phyloP scores from a whole-genome alignment of 2,329 filamentous ascomycete species.

The Trichoderma sp. region DNA sequence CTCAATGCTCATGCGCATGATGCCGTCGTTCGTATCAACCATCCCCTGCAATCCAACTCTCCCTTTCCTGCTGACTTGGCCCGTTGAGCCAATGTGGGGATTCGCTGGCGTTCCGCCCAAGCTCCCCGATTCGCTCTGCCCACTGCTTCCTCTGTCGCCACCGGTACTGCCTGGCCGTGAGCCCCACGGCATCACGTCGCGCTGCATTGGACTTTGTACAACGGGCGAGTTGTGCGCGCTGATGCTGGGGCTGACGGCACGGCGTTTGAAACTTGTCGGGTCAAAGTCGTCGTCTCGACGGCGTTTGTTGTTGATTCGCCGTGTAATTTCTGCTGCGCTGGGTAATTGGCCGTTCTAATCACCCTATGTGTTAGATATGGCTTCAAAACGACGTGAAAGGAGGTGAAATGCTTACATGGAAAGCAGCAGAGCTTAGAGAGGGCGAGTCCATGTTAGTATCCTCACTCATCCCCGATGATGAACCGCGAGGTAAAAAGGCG shows the following conservation, averaged over 20 bases:
- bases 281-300: conserved; percentile 90
- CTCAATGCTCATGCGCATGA: conserved; percentile 98
- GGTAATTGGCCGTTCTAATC: conserved; percentile 44
- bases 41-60: conserved; percentile 85
- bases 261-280: conserved; percentile 80
- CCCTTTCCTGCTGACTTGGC: conserved; percentile 54
- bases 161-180: conserved; percentile 63
- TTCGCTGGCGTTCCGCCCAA: conserved; percentile 33
- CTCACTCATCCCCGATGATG: conserved; percentile 62
- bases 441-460: conserved; percentile 74
- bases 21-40: conserved; percentile 89
- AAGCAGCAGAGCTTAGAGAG: conserved; percentile 39
- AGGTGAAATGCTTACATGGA: conserved; percentile 35
- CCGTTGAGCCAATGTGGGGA: conserved; percentile 36
- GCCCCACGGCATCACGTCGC: conserved; percentile 70
- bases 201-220: conserved; percentile 77
- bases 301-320: conserved; percentile 78
- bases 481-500: conserved; percentile 57
- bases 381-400: not conserved
- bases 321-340: conserved; percentile 70
- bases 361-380: not conserved
- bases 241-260: conserved; percentile 88
- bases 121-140: conserved; percentile 51
- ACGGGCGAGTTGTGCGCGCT: conserved; percentile 88
- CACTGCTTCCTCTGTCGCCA: conserved; percentile 52